Evolutionary conservation across 768 basidiomycete species (phyloP), one percentile per base, ranked within the genome.

Genomic region (Naganishia vishniacii): DNA sequence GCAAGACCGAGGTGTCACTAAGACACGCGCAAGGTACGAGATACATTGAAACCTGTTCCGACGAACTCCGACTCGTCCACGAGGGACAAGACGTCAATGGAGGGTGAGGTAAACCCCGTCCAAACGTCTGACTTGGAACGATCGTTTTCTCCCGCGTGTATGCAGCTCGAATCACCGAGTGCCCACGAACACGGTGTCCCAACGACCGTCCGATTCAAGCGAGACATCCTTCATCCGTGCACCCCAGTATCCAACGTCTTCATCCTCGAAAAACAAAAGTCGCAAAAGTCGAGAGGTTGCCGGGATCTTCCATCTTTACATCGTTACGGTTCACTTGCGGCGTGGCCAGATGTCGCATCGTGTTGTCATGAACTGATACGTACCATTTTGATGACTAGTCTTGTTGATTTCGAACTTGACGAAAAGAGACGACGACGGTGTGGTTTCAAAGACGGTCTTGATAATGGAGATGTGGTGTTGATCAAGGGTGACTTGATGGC

Each of bases 401-500:
- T 56, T 56, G 53, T 40, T 56, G 53, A 51, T 34, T 51, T 31
- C 53, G 31, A 8, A 53, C 49, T 56, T 56, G 53, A 56, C 53
- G 53, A 56, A 56, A 56, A 56, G 53, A 26, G 53, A 56, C 53
- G 53, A 56, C 53, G 53, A 56, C 53, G 53, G 53, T 56, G 53
- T 56, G 53, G 32, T n/a, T n/a, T n/a, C n/a, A 34, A 31, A 31
- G 49, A 34, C n/a, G 23, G 48, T 5, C 5, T 12, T 20, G 7
- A n/a, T 9, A 18, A 8, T 44, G 42, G 42, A 5, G 9, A 44
- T 8, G n/a, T 15, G 7, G n/a, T 12, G 7, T 8, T 12, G 42
- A n/a, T 9, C 6, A 18, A n/a, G 4, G 49, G 31, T 6, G 29
- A 51, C 28, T 13, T 32, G 49, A 34, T n/a, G 26, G 16, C 8